Base-by-base conservation (phyloP, 2,329 filamentous ascomycete genomes). In the Alternaria panax region DNA sequence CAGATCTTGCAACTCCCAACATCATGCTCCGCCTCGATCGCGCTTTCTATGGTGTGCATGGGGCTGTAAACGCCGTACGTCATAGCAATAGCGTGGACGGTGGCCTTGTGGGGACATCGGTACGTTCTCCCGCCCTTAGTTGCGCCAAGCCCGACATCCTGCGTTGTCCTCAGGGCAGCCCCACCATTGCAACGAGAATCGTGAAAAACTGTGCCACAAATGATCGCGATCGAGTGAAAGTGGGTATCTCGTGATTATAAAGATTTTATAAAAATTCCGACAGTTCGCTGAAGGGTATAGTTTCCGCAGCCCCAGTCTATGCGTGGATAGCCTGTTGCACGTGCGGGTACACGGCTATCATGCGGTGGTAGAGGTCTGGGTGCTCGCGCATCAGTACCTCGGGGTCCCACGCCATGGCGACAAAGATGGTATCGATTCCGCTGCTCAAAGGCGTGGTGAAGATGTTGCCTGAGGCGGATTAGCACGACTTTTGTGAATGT, bases 341-440 rank as follows among this genome's bases (percentile, higher is more conserved):
- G 63, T 90, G 87, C 7, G 93, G 93, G 74, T 97, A 97, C 14
- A 96, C 88, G 51, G 84, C 80, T 1, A 96, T 83, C 87, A 98
- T 90, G 62, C 87, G 85, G 16, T 88, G 81, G 77, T 94, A 97
- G 46, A 98, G 80, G 62, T 96, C 92, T 0, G 89, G 88, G 77
- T 97, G 93, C 57, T 95, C 89, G 41, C 86, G 83, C 75, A 92
- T 90, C 81, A 97, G 81, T 8, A 94, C 90, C 72, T 90, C 85
- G 8, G 86, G 85, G 74, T 87, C 85, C 85, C 86, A 88, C 2
- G 85, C 86, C 77, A 84, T 84, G 2, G 92, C 93, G 0, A 97
- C 92, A 69, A 97, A 97, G 62, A 97, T 91, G 0, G 93, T 96
- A 67, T 96, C 91, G 63, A 96, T 87, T n/a, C 94, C 94, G 70